These are phyloP conservation scores for Gossypium lobatum DNA, from an alignment of 441 rosid genomes.

Conservation along the genomic window DNA sequence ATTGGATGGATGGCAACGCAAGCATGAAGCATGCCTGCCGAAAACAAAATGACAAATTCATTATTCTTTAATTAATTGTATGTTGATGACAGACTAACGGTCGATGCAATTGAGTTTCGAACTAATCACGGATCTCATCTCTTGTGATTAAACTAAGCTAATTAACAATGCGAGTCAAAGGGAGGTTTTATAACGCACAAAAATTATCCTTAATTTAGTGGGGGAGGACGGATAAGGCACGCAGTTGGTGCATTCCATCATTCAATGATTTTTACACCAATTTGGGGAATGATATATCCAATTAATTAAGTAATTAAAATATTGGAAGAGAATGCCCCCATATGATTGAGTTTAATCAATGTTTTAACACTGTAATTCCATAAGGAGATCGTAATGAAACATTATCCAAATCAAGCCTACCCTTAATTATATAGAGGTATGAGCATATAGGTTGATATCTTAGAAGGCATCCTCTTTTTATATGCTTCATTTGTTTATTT, in stretches of 20 bases:
- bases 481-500: too few relatives aligned
- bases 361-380: too few relatives aligned
- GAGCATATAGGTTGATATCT: too few relatives aligned
- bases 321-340: too few relatives aligned
- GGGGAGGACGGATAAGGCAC: neutral
- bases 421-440: too few relatives aligned
- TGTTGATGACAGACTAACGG: neutral
- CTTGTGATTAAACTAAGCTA: neutral
- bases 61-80: neutral
- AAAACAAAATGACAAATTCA: neutral
- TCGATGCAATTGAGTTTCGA: neutral
- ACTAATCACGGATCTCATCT: conserved; percentile 3
- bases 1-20: neutral
- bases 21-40: neutral
- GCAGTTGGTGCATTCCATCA: neutral
- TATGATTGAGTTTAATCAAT: too few relatives aligned
- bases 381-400: too few relatives aligned
- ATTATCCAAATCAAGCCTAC: too few relatives aligned
- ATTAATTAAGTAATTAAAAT: too few relatives aligned
- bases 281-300: neutral
- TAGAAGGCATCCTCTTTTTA: too few relatives aligned
- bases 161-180: conserved; percentile 1
- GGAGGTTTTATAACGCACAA: neutral
- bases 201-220: neutral
- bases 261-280: neutral